Base-by-base conservation (phyloP, 164 flowering plant genomes). In the Stephania yunnanensis region DNA sequence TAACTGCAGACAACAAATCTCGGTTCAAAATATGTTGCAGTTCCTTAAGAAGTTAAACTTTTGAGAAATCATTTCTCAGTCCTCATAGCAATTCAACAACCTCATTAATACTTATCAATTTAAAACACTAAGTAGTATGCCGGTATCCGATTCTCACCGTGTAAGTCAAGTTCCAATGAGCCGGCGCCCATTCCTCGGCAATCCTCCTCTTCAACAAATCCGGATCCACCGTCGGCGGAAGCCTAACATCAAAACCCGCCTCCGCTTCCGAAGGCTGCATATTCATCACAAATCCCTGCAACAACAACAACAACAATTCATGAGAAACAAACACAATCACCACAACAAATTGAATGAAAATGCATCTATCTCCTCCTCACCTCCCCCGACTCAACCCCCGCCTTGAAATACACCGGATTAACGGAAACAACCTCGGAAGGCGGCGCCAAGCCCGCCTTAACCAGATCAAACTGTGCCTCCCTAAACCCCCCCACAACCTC, bases 201-300 rank as follows among this genome's bases (percentile, higher is more conserved):
- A 93, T 87, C 75, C 88, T 89, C 80, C 76, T 87, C 86, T 74
- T 91, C 77, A 92, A 58, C 31, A 80, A 74, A 75, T 91, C 92
- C 4, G 94, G 89, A 68, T 95, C 98, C 6, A 87, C 88, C 0
- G 89, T 86, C 6, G 99, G 97, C 10, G 98, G 92, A 79, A 95
- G 52, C 36, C 97, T 84, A 74, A 93, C 36, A 85, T 95, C 92
- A 74, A 87, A 93, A 22, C 99, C 99, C 5, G 94, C 98, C 78
- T 95, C 97, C 6, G 97, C 98, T 80, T 91, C 98, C 5, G 99
- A 95, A 64, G 98, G 98, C 79, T 95, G 99, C 96, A 95, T 77
- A 70, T 95, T 95, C 99, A 91, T 95, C 69, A 87, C 93, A 89
- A 88, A 95, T 30, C 97, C 98, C 97, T 93, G 78, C 68, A 77